Conservation (phyloP, 2,329 filamentous ascomycete species). For the Aspergillus sp. region DNA sequence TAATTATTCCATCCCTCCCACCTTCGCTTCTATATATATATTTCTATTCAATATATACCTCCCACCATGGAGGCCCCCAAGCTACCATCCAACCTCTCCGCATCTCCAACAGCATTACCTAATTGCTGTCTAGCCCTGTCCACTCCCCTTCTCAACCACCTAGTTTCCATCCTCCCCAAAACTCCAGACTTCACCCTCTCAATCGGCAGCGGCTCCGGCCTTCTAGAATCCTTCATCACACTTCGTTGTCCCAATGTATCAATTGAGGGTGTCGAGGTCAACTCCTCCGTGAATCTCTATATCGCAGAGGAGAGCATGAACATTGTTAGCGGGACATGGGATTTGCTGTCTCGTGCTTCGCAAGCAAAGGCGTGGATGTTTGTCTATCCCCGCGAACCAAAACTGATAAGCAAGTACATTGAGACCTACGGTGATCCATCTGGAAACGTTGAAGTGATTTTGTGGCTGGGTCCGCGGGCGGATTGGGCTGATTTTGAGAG, state of each 20-base stretch:
- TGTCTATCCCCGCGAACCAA: constrained; percentile 54
- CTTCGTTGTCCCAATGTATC: constrained; percentile 24
- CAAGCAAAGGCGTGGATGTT: constrained; percentile 52
- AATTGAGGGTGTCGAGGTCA: constrained; percentile 52
- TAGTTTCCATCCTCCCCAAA: constrained; percentile 24
- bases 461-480: constrained; percentile 31
- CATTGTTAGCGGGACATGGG: constrained; percentile 47
- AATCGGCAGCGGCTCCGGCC: constrained; percentile 53
- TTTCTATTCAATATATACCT: not conserved
- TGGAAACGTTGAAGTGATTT: constrained; percentile 18
- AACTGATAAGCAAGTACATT: constrained; percentile 48
- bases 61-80: constrained; percentile 14
- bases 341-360: constrained; percentile 42
- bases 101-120: constrained; percentile 24
- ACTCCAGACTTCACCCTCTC: constrained; percentile 39
- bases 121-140: constrained; percentile 32
- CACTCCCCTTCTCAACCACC: constrained; percentile 18
- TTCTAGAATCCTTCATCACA: constrained; percentile 49
- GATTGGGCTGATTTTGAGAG: constrained; percentile 33
- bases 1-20: not conserved
- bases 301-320: constrained; percentile 44
- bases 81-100: constrained; percentile 16
- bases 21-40: not conserved
- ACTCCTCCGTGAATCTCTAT: constrained; percentile 46
- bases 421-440: constrained; percentile 19